Conservation (phyloP, 2,329 filamentous ascomycete species). For the Elsinoe fawcettii region DNA sequence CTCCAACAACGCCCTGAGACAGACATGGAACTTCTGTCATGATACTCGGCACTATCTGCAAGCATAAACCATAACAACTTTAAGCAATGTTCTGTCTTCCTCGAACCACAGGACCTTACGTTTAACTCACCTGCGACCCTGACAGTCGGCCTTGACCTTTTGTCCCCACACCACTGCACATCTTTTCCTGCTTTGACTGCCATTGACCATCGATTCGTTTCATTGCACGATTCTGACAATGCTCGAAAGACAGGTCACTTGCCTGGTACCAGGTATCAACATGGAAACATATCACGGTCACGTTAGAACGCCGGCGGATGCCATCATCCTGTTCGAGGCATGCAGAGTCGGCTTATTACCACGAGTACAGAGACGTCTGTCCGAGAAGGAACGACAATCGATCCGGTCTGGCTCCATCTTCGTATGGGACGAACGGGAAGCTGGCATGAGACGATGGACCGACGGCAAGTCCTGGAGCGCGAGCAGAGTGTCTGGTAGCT, state of each 20-base stretch:
- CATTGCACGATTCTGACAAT: conserved; percentile 3
- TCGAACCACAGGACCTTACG: not conserved
- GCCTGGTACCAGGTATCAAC: conserved; percentile 17
- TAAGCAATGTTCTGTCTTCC: conserved; percentile 8
- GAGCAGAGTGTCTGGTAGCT: conserved; percentile 93
- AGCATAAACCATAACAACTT: conserved; percentile 14
- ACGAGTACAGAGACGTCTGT: conserved; percentile 83
- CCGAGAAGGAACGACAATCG: conserved; percentile 92
- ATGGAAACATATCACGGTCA: conserved; percentile 98
- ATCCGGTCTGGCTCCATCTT: conserved; percentile 97
- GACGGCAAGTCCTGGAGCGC: conserved; percentile 99
- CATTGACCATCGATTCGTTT: too few species aligned
- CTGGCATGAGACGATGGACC: conserved; percentile 96
- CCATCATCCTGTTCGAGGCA: conserved; percentile 97
- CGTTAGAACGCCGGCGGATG: conserved; percentile 91
- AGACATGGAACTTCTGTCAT: not conserved
- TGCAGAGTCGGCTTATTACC: conserved; percentile 84
- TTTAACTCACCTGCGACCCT: conserved; percentile 2
- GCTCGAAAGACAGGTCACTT: conserved; percentile 16
- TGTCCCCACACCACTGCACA: conserved; percentile 3
- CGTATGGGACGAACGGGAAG: conserved; percentile 98
- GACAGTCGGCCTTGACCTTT: not conserved
- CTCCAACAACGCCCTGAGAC: conserved; percentile 7
- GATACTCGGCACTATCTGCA: conserved; percentile 11
- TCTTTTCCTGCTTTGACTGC: not conserved